Evolutionary conservation across 164 flowering plant species (phyloP), one percentile per base, ranked within the genome.

Genomic region (Saururus chinensis): DNA sequence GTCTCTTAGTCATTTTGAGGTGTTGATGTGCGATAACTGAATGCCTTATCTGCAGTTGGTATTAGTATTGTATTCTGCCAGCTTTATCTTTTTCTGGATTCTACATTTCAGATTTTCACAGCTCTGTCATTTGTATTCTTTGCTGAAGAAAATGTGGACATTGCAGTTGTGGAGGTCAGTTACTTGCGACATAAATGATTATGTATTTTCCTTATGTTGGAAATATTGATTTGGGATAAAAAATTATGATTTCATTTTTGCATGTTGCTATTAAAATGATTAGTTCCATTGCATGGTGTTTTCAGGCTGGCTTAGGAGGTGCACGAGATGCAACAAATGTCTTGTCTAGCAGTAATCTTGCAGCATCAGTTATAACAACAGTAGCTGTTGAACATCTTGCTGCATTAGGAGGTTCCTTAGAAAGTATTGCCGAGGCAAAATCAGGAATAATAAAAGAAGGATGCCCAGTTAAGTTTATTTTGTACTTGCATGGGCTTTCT

Each of bases 311-410:
- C 26, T 72, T 95, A 17, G 99, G 99, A 22, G 99, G 99, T 59
- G 92, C 95, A 54, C 79, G 96, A 40, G 99, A 95, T 87, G 97
- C 99, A 37, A 91, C 99, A 64, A 95, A 95, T 70, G 72, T 95
- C 51, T 73, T 91, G 55, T 49, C 61, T 63, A 76, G 85, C 61
- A 79, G 84, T 48, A 82, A 58, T 45, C 86, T 95, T 66, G 79
- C 81, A 51, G 80, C 77, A 65, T 75, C 99, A 16, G 69, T 95
- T 61, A 89, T 95, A 73, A 95, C 99, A 61, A 87, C 89, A 9
- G 80, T 95, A 45, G 89, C 87, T 35, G 86, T 80, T 63, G 99
- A 95, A 64, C 97, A 95, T 80, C 59, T 91, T 78, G 92, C 80
- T 72, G 97, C 97, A 42, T 81, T 95, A 25, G 97, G 99, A 13